Conservation (phyloP, 2,329 filamentous ascomycete species). For the Fusarium newnesense region DNA sequence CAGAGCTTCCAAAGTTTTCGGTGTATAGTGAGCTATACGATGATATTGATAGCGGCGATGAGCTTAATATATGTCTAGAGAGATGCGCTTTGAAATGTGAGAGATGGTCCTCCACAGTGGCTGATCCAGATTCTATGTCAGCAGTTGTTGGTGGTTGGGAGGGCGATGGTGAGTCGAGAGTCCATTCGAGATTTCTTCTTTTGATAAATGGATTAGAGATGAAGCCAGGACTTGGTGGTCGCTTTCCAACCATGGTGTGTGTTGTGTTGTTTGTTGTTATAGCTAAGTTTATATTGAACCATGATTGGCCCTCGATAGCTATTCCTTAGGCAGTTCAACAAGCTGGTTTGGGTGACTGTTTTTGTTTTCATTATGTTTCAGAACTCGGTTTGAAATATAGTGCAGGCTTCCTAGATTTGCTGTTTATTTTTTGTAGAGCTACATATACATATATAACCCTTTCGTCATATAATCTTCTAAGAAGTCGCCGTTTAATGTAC, state of each 20-base stretch:
- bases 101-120: slow-evolving; percentile 53
- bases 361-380: neutral
- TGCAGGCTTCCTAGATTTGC: neutral
- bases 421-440: neutral
- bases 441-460: neutral
- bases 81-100: slow-evolving; percentile 52
- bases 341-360: neutral
- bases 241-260: slow-evolving; percentile 41
- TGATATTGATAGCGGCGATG: slow-evolving; percentile 49
- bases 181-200: slow-evolving; percentile 58
- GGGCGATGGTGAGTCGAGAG: slow-evolving; percentile 40
- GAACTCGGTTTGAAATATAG: too few relatives aligned
- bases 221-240: slow-evolving; percentile 47
- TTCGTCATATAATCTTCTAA: too few relatives aligned
- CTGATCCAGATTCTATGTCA: slow-evolving; percentile 54
- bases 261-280: slow-evolving; percentile 3
- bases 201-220: slow-evolving; percentile 60
- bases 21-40: slow-evolving; percentile 52
- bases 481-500: neutral
- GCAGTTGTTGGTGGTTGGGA: slow-evolving; percentile 41
- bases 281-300: neutral
- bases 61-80: slow-evolving; percentile 37
- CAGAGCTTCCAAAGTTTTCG: slow-evolving; percentile 42
- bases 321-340: neutral
- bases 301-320: neutral